Percentiles rank a stretch among this genome's conserved stretches.
phyloP scores from a whole-genome alignment of 179 eudicot genomes.

The Silene vulgaris region DNA sequence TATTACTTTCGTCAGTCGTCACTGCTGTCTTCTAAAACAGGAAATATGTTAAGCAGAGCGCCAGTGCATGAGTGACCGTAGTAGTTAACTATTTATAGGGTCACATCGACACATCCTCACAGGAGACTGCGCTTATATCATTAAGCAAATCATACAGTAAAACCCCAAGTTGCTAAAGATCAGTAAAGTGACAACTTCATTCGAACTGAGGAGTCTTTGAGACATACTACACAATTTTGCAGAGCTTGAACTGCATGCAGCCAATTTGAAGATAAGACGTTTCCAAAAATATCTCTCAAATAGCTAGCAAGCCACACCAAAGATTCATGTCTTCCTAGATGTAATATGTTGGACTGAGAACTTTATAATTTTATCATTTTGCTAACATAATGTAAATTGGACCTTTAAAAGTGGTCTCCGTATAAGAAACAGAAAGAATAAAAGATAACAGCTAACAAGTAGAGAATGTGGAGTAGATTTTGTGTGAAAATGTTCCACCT shows the following conservation, averaged over 20 bases:
- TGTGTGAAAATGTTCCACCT: not conserved
- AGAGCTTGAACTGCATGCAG: not conserved
- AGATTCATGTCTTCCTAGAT: not conserved
- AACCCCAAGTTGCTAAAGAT: not conserved
- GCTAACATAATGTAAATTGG: not conserved
- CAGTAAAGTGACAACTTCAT: not conserved
- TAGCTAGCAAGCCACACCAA: not conserved
- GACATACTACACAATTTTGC: not conserved
- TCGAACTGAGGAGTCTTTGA: not conserved
- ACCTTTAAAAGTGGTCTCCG: conserved; percentile 4
- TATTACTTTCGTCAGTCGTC: not conserved
- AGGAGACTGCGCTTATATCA: not conserved
- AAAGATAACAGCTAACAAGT: not conserved
- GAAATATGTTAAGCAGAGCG: not conserved
- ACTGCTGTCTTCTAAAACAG: not conserved
- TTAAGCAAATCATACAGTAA: not conserved
- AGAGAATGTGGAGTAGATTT: not conserved
- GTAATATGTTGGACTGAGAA: conserved; percentile 5
- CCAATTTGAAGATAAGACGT: not conserved
- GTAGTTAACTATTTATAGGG: not conserved
- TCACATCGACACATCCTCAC: not conserved
- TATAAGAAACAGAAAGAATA: not conserved
- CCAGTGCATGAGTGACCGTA: not conserved
- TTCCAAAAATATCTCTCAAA: not conserved
- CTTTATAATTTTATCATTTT: conserved; percentile 1